Evolutionary conservation across 202 grass and related monocot species (phyloP).

Genomic region (Alloteropsis angusta): DNA sequence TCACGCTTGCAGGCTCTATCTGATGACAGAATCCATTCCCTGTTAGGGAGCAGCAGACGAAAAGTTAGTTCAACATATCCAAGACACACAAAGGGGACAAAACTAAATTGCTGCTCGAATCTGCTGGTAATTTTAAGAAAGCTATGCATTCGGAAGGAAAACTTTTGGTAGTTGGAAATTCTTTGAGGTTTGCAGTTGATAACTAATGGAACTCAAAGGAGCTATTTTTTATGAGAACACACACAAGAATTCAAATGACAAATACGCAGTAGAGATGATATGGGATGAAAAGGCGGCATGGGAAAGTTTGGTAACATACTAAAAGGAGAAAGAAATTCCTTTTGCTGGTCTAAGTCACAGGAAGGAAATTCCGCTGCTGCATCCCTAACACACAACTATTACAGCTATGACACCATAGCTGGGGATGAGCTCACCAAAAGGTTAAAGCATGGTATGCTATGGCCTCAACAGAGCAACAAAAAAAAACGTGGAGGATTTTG

Average conservation of each 20-base stretch:
- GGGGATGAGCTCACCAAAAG: neutral
- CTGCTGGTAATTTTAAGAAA: neutral
- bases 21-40: conserved; percentile 5
- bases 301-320: neutral
- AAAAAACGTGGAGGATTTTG: neutral
- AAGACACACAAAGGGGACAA: neutral
- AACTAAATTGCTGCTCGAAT: neutral
- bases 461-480: neutral
- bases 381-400: neutral
- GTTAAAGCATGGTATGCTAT: neutral
- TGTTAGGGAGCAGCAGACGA: neutral
- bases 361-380: neutral
- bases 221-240: neutral
- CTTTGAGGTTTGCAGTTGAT: neutral
- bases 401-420: neutral
- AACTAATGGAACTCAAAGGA: neutral
- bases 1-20: neutral
- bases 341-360: neutral
- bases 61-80: neutral
- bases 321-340: neutral
- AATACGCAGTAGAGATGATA: neutral
- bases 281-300: neutral
- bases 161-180: neutral
- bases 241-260: neutral
- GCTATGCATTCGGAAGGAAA: neutral